phyloP scores from a whole-genome alignment of 768 basidiomycete genomes.

The Piloderma croceum region DNA sequence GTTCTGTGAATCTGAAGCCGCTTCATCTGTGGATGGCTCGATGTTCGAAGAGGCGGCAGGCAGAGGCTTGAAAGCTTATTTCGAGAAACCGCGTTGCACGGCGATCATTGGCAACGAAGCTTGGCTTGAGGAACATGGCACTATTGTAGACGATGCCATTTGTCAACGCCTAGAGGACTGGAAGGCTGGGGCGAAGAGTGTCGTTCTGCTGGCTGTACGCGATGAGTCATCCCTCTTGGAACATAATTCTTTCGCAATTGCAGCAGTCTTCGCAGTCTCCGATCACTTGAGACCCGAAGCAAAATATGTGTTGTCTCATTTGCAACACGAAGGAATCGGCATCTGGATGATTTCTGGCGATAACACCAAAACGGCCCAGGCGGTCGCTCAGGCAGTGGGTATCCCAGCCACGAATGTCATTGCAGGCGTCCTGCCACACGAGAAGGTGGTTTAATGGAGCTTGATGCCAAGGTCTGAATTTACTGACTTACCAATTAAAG shows the following conservation, averaged over 20 bases:
- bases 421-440: conserved; percentile 79
- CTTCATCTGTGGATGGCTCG: conserved; percentile 26
- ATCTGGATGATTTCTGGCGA: conserved; percentile 87
- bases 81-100: conserved; percentile 33
- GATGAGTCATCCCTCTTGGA: conserved; percentile 2
- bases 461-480: conserved; percentile 2
- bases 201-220: conserved; percentile 53
- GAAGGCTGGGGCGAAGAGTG: conserved; percentile 66
- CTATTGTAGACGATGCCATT: conserved; percentile 25
- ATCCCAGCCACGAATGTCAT: conserved; percentile 64
- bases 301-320: conserved; percentile 41
- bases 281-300: conserved; percentile 64
- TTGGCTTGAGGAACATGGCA: conserved; percentile 51
- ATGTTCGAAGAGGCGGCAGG: conserved; percentile 60
- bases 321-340: conserved; percentile 49
- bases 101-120: conserved; percentile 67
- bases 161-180: conserved; percentile 38
- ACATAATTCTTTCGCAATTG: conserved; percentile 27
- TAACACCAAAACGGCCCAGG: conserved; percentile 58
- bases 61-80: conserved; percentile 51
- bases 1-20: conserved; percentile 36
- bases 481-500: conserved; percentile 11
- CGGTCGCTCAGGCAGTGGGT: conserved; percentile 64
- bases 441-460: conserved; percentile 47
- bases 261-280: conserved; percentile 55